Evolutionary conservation across 495 filamentous ascomycete species (phyloP).

Genomic region (Daldinia vernicosa): DNA sequence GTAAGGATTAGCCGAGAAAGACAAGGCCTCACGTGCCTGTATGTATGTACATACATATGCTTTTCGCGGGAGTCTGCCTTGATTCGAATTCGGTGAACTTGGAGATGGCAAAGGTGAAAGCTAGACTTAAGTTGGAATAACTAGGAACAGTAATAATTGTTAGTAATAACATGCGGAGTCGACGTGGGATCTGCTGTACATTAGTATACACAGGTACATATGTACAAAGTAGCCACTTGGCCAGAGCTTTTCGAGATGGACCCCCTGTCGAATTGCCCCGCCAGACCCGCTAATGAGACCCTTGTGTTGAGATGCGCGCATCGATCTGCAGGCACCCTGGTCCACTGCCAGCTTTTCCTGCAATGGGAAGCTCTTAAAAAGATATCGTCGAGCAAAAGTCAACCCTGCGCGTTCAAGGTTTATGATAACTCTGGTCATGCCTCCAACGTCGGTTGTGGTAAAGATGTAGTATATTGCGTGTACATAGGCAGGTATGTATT

Average conservation of each 20-base stretch:
- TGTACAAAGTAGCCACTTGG: constrained; percentile 19
- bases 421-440: constrained; percentile 12
- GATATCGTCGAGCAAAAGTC: constrained; percentile 25
- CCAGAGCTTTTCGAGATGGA: constrained; percentile 1
- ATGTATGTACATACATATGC: background rate
- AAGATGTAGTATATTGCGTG: background rate
- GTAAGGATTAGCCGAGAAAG: constrained; percentile 24
- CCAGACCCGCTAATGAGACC: constrained; percentile 17
- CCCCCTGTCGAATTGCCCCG: constrained; percentile 4
- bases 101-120: constrained; percentile 15
- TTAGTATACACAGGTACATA: too few species aligned
- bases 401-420: constrained; percentile 18
- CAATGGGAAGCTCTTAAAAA: constrained; percentile 41
- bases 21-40: constrained; percentile 35
- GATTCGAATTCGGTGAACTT: constrained; percentile 27
- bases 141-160: constrained; percentile 32
- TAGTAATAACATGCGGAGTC: constrained; percentile 15
- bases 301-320: constrained; percentile 37
- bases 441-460: constrained; percentile 10
- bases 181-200: background rate
- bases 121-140: constrained; percentile 23
- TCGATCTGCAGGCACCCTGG: constrained; percentile 32
- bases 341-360: constrained; percentile 26
- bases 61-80: constrained; percentile 17
- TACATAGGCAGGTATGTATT: too few species aligned